These are phyloP conservation scores for Warburgia ugandensis DNA, from an alignment of 164 flowering plant species.

Conservation along the genomic window DNA sequence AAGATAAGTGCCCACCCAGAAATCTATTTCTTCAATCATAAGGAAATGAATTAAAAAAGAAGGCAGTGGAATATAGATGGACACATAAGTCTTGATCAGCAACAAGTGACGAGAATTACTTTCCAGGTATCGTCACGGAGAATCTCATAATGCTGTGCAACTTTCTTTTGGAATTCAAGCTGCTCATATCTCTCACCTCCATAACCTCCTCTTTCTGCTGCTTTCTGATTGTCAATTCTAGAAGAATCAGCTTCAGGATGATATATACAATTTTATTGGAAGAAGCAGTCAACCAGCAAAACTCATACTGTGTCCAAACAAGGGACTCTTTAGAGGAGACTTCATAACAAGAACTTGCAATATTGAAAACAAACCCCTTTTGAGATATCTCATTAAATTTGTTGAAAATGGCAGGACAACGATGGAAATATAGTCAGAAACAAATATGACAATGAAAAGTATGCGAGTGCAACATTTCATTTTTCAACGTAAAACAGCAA, in stretches of 20 bases:
- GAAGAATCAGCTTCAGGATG: background rate
- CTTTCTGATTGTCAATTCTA: constrained; percentile 44
- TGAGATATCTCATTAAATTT: too few species aligned
- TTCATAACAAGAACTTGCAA: too few species aligned
- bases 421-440: too few species aligned
- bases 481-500: too few species aligned
- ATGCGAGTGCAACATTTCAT: too few species aligned
- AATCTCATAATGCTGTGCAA: constrained; percentile 38
- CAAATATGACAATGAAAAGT: too few species aligned
- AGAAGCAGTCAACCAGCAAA: background rate
- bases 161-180: constrained; percentile 78
- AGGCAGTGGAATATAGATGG: background rate
- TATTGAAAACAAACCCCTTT: too few species aligned
- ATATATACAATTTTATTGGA: background rate
- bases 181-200: constrained; percentile 87
- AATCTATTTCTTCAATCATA: too few species aligned
- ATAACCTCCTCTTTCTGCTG: constrained; percentile 86
- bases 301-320: too few species aligned
- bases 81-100: background rate
- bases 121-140: constrained; percentile 74
- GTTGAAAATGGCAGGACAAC: too few species aligned
- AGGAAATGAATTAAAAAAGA: background rate
- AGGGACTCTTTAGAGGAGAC: too few species aligned
- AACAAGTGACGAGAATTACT: constrained; percentile 27
- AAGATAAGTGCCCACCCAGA: too few species aligned